Conservation (phyloP, 305 asterid genomes). For the Fraxinus platypoda region DNA sequence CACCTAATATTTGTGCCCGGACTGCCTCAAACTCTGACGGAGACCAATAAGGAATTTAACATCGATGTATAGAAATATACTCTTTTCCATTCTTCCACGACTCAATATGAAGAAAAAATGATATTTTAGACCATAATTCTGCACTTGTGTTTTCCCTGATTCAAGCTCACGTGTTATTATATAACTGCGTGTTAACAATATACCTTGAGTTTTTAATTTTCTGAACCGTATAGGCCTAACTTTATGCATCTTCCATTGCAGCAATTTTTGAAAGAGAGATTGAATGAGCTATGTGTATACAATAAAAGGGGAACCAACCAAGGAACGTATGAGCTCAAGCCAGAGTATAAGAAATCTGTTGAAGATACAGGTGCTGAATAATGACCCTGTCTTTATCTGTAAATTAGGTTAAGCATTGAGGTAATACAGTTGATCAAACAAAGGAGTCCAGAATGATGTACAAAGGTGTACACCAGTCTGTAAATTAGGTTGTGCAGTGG, state of each 20-base stretch:
- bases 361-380: constrained; percentile 70
- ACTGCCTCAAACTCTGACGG: background rate
- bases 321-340: background rate
- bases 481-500: background rate
- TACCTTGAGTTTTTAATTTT: background rate
- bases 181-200: background rate
- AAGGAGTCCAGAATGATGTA: background rate
- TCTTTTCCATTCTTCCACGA: background rate
- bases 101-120: background rate
- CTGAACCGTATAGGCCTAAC: background rate
- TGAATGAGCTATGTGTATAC: background rate
- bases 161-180: background rate
- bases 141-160: background rate
- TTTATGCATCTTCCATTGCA: constrained; percentile 22
- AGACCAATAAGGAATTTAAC: too few species aligned
- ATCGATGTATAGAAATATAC: background rate
- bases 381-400: constrained; percentile 30
- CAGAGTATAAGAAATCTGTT: constrained; percentile 17
- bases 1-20: background rate
- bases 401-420: constrained; percentile 27
- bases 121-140: background rate
- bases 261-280: background rate
- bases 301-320: background rate
- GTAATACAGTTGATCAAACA: background rate
- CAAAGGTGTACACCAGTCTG: background rate